Evolutionary conservation across 2,329 filamentous ascomycete genomes (phyloP).

Genomic region (Didymella pomorum): DNA sequence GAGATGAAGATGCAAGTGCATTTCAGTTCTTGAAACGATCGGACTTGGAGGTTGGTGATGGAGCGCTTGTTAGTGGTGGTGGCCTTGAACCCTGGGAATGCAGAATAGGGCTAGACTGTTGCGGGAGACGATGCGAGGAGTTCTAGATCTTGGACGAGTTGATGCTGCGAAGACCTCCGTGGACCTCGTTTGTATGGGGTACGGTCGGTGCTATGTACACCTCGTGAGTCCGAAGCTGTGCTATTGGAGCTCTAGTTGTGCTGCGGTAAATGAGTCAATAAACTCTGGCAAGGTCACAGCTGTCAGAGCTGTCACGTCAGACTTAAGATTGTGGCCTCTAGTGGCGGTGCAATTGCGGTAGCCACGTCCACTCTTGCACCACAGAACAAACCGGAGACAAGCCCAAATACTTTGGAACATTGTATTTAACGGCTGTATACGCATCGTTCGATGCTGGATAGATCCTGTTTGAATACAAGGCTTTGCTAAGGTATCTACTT

Average conservation of each 20-base stretch:
- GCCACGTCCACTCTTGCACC: not conserved
- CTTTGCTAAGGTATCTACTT: no score
- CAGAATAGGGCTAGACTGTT: not conserved
- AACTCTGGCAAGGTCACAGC: slow-evolving; percentile 1
- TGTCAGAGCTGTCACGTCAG: slow-evolving; percentile 2
- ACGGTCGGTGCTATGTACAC: not conserved
- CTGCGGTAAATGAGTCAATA: not conserved
- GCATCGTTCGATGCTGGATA: no score
- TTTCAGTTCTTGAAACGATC: not conserved
- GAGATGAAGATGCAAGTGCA: not conserved
- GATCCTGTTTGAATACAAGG: no score
- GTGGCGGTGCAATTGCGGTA: slow-evolving; percentile 5
- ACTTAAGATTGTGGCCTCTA: not conserved
- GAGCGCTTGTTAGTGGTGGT: not conserved
- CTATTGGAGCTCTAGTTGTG: not conserved
- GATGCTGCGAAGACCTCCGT: not conserved
- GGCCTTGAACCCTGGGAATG: not conserved
- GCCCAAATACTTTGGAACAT: no score
- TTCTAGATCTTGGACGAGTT: not conserved
- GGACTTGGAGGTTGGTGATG: not conserved
- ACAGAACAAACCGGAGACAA: no score
- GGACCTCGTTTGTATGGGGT: not conserved
- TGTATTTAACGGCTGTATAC: no score
- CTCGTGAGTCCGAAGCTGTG: not conserved
- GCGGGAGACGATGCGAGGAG: not conserved